Base-by-base conservation (phyloP, 2,329 filamentous ascomycete genomes). In the Colletotrichum tofieldiae region DNA sequence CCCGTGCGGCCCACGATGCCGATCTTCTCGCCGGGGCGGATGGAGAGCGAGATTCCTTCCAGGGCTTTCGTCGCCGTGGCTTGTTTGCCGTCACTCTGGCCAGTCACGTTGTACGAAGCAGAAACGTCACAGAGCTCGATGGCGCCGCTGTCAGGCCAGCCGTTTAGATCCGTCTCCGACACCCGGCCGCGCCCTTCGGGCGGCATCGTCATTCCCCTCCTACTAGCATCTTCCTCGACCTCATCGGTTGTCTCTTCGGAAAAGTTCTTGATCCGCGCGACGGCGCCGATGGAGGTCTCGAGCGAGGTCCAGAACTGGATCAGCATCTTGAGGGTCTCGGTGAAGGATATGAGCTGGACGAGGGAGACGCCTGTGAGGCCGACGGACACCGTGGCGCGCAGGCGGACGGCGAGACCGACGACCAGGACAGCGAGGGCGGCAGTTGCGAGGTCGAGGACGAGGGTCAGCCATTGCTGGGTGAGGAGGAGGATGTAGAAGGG, bases 401-500 rank as follows among this genome's bases (percentile, higher is more conserved):
- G 60, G 26, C 71, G 74, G 8, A 86, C 84, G 3, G 85, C 83
- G 5, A 88, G 76, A 59, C 82, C 81, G n/a, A 88, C 83, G 5
- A 89, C 75, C 2, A 87, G 74, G 1, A 85, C 80, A 2, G 86
- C 86, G 52, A 89, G 79, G 2, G 76, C 83, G 0, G 86, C 83
- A 0, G 86, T 84, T 3, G 86, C 80, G 51, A 89, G 77, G 73
- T 89, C 86, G 2, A 90, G 77, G 0, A 88, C 85, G 2, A 90
- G 79, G 0, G 81, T 84, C 0, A 90, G 81, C 89, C 89, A 91
- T 55, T 87, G 83, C 76, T 92, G 90, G 6, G 90, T 84, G 49
- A 86, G 85, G 67, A 84, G 86, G 16, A 91, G 82, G 0, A 90
- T 82, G 75, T 92, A 91, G 69, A 87, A 89, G 0, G 89, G 89